These are phyloP conservation scores for Aschersonia sp. DNA, from an alignment of 2,329 filamentous ascomycete species.

Conservation along the genomic window DNA sequence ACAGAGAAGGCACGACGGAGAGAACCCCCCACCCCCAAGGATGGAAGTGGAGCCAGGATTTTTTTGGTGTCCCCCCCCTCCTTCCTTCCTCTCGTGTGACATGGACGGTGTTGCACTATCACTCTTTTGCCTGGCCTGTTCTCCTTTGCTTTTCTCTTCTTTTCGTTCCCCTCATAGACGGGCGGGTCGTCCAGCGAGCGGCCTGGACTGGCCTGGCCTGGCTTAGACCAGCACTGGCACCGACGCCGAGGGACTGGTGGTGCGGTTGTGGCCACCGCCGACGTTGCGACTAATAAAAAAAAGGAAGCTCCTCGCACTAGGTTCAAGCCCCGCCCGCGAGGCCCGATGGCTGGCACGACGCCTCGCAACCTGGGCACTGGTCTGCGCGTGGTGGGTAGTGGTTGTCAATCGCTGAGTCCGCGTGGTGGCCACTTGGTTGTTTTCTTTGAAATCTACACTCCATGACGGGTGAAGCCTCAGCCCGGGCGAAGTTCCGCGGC, in stretches of 20 bases:
- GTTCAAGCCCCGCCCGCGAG: background rate
- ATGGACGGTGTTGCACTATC: background rate
- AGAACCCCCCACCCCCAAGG: no score
- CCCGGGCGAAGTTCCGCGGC: no score
- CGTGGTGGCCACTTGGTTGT: no score
- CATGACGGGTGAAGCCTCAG: no score
- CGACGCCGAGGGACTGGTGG: background rate
- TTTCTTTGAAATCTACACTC: no score
- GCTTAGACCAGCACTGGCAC: background rate
- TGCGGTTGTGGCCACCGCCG: conserved; percentile 1
- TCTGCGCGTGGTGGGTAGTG: no score
- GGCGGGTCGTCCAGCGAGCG: background rate
- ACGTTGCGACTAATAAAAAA: background rate
- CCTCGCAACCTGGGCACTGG: no score
- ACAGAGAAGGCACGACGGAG: no score
- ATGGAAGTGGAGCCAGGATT: no score
- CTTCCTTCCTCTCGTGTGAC: background rate
- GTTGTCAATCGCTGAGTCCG: no score
- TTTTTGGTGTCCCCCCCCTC: background rate
- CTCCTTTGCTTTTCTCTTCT: background rate
- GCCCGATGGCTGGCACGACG: background rate
- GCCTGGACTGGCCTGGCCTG: background rate
- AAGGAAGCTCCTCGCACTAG: background rate
- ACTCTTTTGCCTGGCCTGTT: background rate
- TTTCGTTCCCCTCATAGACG: background rate